phyloP scores from a whole-genome alignment of 441 rosid species.

The Adansonia madagascariensis region DNA sequence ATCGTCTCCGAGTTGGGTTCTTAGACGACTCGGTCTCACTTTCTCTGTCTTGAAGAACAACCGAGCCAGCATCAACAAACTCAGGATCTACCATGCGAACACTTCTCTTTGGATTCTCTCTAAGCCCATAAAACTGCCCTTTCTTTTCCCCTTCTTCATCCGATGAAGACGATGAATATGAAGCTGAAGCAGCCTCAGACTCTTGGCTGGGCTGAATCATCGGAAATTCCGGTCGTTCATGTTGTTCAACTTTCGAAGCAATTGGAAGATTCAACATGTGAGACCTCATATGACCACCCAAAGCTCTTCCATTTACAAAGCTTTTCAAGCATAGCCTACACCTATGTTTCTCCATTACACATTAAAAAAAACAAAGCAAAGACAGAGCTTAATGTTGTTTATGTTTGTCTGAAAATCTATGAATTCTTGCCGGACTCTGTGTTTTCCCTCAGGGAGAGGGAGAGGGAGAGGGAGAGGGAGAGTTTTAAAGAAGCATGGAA shows the following conservation, averaged over 20 bases:
- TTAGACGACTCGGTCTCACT: constrained; percentile 87
- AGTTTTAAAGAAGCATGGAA: constrained; percentile 37
- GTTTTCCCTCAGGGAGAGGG: background rate
- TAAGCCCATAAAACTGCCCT: constrained; percentile 42
- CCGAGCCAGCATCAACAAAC: constrained; percentile 54
- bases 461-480: constrained; percentile 11
- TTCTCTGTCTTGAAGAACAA: constrained; percentile 68
- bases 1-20: constrained; percentile 71
- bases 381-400: background rate
- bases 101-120: constrained; percentile 71
- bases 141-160: constrained; percentile 32
- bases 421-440: background rate
- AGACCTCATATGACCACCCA: constrained; percentile 92
- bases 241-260: constrained; percentile 35
- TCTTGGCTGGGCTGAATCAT: constrained; percentile 43
- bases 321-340: constrained; percentile 69
- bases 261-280: constrained; percentile 63
- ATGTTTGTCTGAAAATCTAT: background rate
- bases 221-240: background rate
- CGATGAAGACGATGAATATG: constrained; percentile 16
- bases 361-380: background rate
- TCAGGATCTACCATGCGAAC: constrained; percentile 63
- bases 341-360: constrained; percentile 67
- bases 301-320: constrained; percentile 73
- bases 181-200: constrained; percentile 48